These are phyloP conservation scores for Mortierella sp. DNA, from an alignment of 371 early-diverging fungal genomes.

Conservation along the genomic window DNA sequence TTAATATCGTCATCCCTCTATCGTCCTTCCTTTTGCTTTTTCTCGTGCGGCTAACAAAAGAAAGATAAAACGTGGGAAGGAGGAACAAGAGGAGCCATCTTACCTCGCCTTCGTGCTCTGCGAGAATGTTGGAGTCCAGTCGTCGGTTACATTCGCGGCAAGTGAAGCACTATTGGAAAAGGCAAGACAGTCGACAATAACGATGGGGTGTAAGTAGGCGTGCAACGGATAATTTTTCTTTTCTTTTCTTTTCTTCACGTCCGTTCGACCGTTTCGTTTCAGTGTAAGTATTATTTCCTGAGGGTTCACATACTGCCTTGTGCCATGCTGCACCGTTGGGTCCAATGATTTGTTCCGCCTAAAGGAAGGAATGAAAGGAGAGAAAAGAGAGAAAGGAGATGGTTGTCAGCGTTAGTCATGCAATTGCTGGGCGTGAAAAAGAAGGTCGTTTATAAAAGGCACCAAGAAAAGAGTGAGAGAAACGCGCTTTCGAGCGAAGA, in stretches of 20 bases:
- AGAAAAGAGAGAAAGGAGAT: not conserved
- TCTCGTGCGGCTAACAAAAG: not conserved
- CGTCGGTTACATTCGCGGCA: conserved; percentile 52
- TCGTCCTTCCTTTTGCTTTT: not conserved
- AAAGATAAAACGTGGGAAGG: not conserved
- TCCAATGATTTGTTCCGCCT: conserved; percentile 57
- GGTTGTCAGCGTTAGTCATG: not conserved
- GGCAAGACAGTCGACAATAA: not conserved
- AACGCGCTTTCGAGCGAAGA: not conserved
- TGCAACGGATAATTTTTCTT: not conserved
- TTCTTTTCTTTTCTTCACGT: not conserved
- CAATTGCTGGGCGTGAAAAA: not conserved
- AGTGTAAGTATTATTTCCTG: not conserved
- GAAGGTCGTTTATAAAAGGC: not conserved
- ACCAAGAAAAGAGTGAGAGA: not conserved
- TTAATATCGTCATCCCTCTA: not conserved
- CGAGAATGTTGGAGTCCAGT: conserved; percentile 51
- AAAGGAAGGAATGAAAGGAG: not conserved
- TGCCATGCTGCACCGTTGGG: conserved; percentile 50
- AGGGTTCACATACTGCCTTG: conserved; percentile 31
- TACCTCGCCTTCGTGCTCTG: conserved; percentile 56
- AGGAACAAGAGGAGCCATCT: not conserved
- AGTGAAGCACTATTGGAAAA: conserved; percentile 39
- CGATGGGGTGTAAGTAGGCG: not conserved
- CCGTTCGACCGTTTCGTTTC: not conserved